Percentiles rank a stretch among this genome's conserved stretches.
phyloP scores from a whole-genome alignment of 495 filamentous ascomycete genomes.

The Sporormia fimetaria region DNA sequence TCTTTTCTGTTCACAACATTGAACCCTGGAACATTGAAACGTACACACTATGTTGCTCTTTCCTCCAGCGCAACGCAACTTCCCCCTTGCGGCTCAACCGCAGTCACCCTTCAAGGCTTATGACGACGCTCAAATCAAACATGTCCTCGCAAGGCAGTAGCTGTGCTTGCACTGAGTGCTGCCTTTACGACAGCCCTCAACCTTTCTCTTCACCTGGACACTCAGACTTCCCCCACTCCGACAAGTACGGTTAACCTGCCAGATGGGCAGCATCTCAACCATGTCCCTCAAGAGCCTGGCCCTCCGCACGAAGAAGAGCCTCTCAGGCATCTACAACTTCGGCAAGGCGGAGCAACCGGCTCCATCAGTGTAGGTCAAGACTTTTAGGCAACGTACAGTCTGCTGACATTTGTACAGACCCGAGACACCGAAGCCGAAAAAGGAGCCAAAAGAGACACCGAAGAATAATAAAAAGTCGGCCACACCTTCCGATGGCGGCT shows the following conservation, averaged over 20 bases:
- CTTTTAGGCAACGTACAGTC: background rate
- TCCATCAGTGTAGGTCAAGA: background rate
- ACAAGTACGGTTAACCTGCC: background rate
- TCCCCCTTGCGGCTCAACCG: no score
- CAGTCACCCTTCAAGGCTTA: no score
- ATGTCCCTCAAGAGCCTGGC: conserved; percentile 16
- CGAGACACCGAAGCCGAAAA: background rate
- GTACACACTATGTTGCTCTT: no score
- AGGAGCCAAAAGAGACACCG: background rate
- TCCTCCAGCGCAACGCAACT: no score
- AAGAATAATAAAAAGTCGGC: background rate
- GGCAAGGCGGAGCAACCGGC: conserved; percentile 1
- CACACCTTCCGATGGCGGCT: background rate
- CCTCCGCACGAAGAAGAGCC: conserved; percentile 18
- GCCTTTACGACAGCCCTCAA: no score
- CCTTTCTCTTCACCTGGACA: no score
- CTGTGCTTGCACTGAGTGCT: no score
- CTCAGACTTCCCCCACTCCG: background rate
- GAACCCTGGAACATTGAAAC: no score
- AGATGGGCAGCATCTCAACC: conserved; percentile 1
- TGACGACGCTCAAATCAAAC: no score
- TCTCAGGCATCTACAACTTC: conserved; percentile 14
- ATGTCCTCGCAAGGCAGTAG: no score
- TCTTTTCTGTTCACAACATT: no score
- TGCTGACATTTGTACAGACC: background rate